Conservation (phyloP, 2,329 filamentous ascomycete genomes). For the Diplocarpon rosae region DNA sequence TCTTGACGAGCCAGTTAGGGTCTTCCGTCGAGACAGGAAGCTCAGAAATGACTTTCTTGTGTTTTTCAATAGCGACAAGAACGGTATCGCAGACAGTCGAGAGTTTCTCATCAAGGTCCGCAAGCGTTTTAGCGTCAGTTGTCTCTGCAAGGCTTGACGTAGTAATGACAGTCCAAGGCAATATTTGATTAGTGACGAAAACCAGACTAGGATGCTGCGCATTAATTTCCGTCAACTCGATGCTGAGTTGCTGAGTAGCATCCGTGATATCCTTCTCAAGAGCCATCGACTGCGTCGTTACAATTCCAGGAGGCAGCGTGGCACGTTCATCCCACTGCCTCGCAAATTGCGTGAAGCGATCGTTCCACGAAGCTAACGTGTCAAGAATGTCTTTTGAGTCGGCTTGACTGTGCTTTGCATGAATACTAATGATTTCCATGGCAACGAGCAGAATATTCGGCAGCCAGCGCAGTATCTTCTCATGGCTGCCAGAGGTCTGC, state of each 20-base stretch:
- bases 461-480: conserved; percentile 45
- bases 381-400: conserved; percentile 36
- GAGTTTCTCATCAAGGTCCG: conserved; percentile 45
- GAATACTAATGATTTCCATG: conserved; percentile 50
- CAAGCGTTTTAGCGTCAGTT: conserved; percentile 5
- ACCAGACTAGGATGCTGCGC: conserved; percentile 44
- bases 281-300: conserved; percentile 29
- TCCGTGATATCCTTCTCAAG: conserved; percentile 15
- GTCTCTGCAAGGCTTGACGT: conserved; percentile 8
- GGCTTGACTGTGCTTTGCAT: conserved; percentile 49
- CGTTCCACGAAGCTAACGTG: conserved; percentile 39
- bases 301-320: conserved; percentile 40
- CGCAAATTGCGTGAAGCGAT: conserved; percentile 35
- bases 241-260: conserved; percentile 10
- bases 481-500: conserved; percentile 15
- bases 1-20: conserved; percentile 47
- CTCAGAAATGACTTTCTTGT: conserved; percentile 43
- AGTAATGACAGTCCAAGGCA: conserved; percentile 45
- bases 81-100: conserved; percentile 61
- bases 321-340: conserved; percentile 33
- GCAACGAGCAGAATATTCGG: conserved; percentile 55
- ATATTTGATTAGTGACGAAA: conserved; percentile 56
- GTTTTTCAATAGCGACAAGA: conserved; percentile 68
- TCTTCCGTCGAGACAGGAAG: conserved; percentile 51
- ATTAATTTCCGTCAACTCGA: conserved; percentile 32